Base-by-base conservation (phyloP, 2,329 filamentous ascomycete genomes). In the Phialemoniopsis sp. region DNA sequence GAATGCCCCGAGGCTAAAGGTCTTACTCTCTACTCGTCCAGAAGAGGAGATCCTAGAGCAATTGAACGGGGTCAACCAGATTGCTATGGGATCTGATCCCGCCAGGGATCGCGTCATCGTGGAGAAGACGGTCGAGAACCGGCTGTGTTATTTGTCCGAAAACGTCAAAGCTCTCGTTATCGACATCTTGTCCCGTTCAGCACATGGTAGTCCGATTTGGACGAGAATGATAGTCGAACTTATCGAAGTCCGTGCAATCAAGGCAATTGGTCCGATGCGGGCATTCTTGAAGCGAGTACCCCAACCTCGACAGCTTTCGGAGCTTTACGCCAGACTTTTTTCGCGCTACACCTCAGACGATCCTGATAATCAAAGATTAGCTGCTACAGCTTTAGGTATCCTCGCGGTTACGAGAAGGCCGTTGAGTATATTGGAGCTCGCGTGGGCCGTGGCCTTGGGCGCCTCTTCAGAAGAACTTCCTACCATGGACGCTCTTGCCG, bases 351-450 rank as follows among this genome's bases (percentile, higher is more conserved):
- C 46, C 12, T 30, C 29, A 13, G 34, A 44, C 21, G 46, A 46
- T 21, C 30, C 36, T 6, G 38, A 46, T 14, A 46, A 46, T 16
- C 13, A 37, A 14, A 32, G 37, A 29, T 31, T 44, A 13, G 44
- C 43, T 14, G 32, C 18, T 13, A 41, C 34, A 17, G 49, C 47
- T 13, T 40, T 52, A 33, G 38, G 51, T 33, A 18, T 59, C 38
- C 50, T 59, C 9, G 49, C 50, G 32, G 40, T 43, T 34, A 30
- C 44, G 32, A 47, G 46, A 42, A 53, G 55, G 47, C 49, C 54
- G 21, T 45, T 58, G 4, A 57, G 54, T 40, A 55, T 58, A 14
- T 37, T 54, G 4, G 55, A 59, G 40, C 51, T 59, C 15, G 45
- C 48, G 13, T 58, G 54, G 54, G 56, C 56, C 7, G 47, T 46